Evolutionary conservation across 768 basidiomycete genomes (phyloP).

Genomic region (Agaricus sinodeliciosus): DNA sequence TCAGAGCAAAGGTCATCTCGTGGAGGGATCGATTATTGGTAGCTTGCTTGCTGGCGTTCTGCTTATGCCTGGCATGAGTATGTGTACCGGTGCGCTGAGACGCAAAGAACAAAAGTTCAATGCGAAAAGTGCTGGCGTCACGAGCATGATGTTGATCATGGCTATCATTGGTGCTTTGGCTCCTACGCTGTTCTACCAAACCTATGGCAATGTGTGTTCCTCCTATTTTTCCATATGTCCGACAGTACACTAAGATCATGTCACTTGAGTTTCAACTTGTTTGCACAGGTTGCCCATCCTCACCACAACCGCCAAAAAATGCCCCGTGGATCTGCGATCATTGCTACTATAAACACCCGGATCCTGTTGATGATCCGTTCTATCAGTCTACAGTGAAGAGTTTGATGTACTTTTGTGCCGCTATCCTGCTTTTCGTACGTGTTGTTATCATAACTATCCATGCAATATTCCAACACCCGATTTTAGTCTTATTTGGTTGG

Average conservation of each 20-base stretch:
- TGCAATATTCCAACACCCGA: conserved; percentile 6
- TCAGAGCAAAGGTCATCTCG: conserved; percentile 88
- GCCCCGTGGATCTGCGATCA: conserved; percentile 82
- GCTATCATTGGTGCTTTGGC: conserved; percentile 95
- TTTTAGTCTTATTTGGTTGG: conserved; percentile 90
- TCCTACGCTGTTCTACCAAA: conserved; percentile 97
- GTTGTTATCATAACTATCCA: neutral
- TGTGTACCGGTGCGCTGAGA: conserved; percentile 85
- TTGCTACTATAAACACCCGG: conserved; percentile 92
- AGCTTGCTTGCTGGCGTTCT: conserved; percentile 92
- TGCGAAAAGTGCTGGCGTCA: conserved; percentile 98
- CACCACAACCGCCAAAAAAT: conserved; percentile 28
- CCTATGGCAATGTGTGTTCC: conserved; percentile 82
- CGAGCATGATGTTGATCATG: conserved; percentile 99
- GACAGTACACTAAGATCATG: conserved; percentile 6
- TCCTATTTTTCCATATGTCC: neutral
- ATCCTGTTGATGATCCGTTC: conserved; percentile 91
- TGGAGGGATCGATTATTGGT: conserved; percentile 96
- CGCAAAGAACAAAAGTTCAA: conserved; percentile 98
- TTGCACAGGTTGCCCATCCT: conserved; percentile 71
- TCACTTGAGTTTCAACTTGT: conserved; percentile 73
- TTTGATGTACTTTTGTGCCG: conserved; percentile 95
- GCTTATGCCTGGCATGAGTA: conserved; percentile 94
- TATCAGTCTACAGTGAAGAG: conserved; percentile 92
- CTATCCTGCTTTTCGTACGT: conserved; percentile 83